Evolutionary conservation across 768 basidiomycete genomes (phyloP).

Genomic region (Tylopilus plumbeoviolaceoides): DNA sequence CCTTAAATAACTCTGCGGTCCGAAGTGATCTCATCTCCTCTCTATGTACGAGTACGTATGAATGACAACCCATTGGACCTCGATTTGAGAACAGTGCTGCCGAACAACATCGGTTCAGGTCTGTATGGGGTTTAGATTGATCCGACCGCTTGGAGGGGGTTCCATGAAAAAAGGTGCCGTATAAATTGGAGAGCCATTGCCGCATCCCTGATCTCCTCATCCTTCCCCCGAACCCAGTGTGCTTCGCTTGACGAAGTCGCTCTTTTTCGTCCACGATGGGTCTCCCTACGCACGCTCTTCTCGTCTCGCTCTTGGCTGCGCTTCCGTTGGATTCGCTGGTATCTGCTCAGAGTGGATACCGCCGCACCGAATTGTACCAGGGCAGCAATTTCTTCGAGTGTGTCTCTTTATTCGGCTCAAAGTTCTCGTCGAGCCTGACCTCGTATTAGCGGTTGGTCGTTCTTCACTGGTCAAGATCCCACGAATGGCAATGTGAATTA

Average conservation of each 20-base stretch:
- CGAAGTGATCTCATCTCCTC: no score
- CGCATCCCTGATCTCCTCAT: background rate
- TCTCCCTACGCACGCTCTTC: conserved; percentile 21
- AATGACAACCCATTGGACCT: background rate
- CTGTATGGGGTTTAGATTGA: background rate
- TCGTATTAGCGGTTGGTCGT: conserved; percentile 49
- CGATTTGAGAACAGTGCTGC: background rate
- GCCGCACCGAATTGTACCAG: conserved; percentile 32
- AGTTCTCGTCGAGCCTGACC: background rate
- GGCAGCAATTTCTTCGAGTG: conserved; percentile 57
- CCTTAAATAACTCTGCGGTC: no score
- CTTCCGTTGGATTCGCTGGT: conserved; percentile 30
- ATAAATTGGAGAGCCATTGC: background rate
- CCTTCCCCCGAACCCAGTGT: background rate
- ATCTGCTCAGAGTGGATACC: conserved; percentile 31
- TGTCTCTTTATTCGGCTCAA: conserved; percentile 12
- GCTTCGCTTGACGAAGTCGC: no score
- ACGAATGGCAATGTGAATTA: conserved; percentile 69
- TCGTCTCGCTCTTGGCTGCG: conserved; percentile 23
- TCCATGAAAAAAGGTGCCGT: background rate
- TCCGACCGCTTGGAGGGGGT: background rate
- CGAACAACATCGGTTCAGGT: background rate
- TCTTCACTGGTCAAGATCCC: conserved; percentile 58
- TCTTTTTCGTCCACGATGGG: background rate
- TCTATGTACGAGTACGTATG: background rate